These are phyloP conservation scores for Pseudogymnoascus sp. DNA, from an alignment of 2,329 filamentous ascomycete genomes.

Conservation along the genomic window DNA sequence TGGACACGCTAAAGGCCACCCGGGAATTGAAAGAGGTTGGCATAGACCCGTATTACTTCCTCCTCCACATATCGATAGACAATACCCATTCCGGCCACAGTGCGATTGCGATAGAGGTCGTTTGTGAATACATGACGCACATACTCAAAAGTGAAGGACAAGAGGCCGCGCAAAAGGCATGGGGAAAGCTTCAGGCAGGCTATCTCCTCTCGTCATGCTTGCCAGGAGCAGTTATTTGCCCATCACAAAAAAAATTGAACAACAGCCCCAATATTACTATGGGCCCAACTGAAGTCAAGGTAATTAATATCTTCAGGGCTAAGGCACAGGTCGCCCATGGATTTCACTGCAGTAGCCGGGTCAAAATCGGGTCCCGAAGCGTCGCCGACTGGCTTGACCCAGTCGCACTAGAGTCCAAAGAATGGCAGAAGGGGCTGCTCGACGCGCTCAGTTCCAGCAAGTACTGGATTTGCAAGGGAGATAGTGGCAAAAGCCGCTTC, in stretches of 20 bases:
- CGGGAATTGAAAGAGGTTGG: slow-evolving; percentile 38
- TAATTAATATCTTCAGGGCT: slow-evolving; percentile 31
- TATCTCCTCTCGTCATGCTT: slow-evolving; percentile 28
- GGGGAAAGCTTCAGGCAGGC: slow-evolving; percentile 37
- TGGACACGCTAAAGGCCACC: slow-evolving; percentile 34
- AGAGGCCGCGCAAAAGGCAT: slow-evolving; percentile 28
- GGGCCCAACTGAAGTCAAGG: slow-evolving; percentile 16
- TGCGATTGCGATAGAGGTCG: slow-evolving; percentile 38
- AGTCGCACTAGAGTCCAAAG: slow-evolving; percentile 22
- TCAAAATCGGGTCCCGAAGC: slow-evolving; percentile 32
- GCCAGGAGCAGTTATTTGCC: slow-evolving; percentile 20
- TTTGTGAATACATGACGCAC: slow-evolving; percentile 32
- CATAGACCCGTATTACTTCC: slow-evolving; percentile 40
- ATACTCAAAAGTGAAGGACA: slow-evolving; percentile 24
- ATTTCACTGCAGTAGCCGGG: slow-evolving; percentile 34
- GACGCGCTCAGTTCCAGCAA: slow-evolving; percentile 28
- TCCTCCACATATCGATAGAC: slow-evolving; percentile 45
- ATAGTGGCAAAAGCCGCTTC: slow-evolving; percentile 34
- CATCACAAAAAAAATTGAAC: slow-evolving; percentile 10
- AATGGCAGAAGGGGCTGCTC: slow-evolving; percentile 33
- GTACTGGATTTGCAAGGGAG: slow-evolving; percentile 36
- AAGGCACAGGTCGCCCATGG: slow-evolving; percentile 34
- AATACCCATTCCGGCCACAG: slow-evolving; percentile 42
- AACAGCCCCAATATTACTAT: slow-evolving; percentile 2
- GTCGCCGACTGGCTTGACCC: slow-evolving; percentile 37